These are phyloP conservation scores for Vachellia pachyceras DNA, from an alignment of 306 rosid species.

Conservation along the genomic window DNA sequence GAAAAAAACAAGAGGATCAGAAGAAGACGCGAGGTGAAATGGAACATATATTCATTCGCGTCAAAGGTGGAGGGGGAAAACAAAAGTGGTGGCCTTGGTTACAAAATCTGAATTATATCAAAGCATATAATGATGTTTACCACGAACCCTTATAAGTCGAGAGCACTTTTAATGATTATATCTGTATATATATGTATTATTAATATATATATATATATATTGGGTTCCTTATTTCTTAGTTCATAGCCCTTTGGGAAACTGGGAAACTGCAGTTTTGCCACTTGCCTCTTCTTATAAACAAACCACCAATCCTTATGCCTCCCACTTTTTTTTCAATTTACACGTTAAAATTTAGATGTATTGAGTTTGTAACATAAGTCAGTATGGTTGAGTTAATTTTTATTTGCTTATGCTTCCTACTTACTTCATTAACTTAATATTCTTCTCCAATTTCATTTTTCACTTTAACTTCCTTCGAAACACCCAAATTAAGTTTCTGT, in stretches of 20 bases:
- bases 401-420: not conserved
- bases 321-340: conserved; percentile 36
- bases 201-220: not conserved
- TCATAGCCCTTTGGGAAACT: conserved; percentile 79
- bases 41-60: conserved; percentile 40
- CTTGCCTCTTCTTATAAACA: conserved; percentile 32
- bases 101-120: not conserved
- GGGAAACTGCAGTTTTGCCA: conserved; percentile 54
- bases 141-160: conserved; percentile 38
- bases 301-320: conserved; percentile 62
- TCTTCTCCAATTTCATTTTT: too few relatives aligned
- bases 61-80: conserved; percentile 72
- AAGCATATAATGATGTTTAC: conserved; percentile 70
- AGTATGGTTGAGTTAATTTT: too few relatives aligned
- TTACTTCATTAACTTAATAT: not conserved
- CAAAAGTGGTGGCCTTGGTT: conserved; percentile 24
- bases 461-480: too few relatives aligned
- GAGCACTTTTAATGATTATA: conserved; percentile 30
- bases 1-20: not conserved
- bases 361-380: too few relatives aligned
- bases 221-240: too few relatives aligned
- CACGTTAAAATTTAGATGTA: not conserved
- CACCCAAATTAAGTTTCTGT: too few relatives aligned
- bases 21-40: conserved; percentile 24
- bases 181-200: not conserved